phyloP scores from a whole-genome alignment of 805 yeast genomes.

The Teunomyces atbi region DNA sequence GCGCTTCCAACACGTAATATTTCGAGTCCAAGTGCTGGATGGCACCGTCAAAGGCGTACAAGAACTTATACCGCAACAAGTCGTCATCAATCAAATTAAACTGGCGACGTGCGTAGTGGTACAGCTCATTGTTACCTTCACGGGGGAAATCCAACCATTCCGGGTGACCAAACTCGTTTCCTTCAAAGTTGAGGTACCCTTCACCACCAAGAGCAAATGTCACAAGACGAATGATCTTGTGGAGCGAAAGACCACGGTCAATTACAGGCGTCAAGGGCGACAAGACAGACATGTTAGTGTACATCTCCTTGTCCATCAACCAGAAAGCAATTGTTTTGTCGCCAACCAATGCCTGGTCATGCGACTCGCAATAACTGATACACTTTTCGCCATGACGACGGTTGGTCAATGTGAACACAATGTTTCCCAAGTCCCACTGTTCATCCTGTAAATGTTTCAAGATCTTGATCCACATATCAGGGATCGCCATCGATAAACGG shows the following conservation, averaged over 20 bases:
- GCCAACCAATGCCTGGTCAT: conserved; percentile 97
- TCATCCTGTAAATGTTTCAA: conserved; percentile 82
- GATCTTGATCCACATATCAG: conserved; percentile 98
- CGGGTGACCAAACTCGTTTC: conserved; percentile 98
- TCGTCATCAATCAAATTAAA: conserved; percentile 83
- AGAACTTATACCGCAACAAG: conserved; percentile 70
- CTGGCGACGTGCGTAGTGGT: conserved; percentile 93
- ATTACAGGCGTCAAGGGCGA: conserved; percentile 72
- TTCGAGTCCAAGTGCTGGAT: conserved; percentile 75
- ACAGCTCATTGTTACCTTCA: conserved; percentile 80
- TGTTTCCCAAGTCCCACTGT: conserved; percentile 85
- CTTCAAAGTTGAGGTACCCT: conserved; percentile 93
- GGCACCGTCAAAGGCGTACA: conserved; percentile 80
- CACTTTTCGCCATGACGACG: conserved; percentile 87
- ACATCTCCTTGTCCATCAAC: conserved; percentile 98
- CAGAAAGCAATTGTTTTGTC: conserved; percentile 96
- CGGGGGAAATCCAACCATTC: conserved; percentile 99
- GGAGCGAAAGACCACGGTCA: conserved; percentile 88
- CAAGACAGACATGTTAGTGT: conserved; percentile 85
- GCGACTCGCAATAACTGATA: conserved; percentile 90
- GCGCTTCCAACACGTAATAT: conserved; percentile 68
- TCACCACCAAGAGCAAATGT: conserved; percentile 96
- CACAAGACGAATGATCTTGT: conserved; percentile 82
- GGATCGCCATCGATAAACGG: conserved; percentile 93
- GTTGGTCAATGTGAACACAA: conserved; percentile 79